Evolutionary conservation across 306 rosid genomes (phyloP).

Genomic region (Medicago lupulina): DNA sequence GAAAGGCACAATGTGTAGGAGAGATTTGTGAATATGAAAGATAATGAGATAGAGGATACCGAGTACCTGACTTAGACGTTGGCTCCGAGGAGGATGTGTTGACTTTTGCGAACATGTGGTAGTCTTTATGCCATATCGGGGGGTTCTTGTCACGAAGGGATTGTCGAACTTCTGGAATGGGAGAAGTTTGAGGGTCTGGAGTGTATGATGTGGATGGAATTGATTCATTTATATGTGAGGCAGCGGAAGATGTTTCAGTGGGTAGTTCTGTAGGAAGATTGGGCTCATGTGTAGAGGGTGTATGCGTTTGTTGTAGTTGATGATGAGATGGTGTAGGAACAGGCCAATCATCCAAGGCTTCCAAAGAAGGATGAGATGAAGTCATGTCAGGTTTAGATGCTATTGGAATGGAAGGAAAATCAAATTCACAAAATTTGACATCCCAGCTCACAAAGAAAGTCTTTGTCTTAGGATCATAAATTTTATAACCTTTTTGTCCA

Average conservation of each 20-base stretch:
- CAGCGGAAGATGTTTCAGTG: background rate
- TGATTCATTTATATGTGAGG: background rate
- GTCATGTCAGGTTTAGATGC: too few species aligned
- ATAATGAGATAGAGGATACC: background rate
- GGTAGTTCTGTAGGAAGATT: background rate
- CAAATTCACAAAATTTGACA: too few species aligned
- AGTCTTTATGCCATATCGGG: too few species aligned
- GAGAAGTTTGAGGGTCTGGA: background rate
- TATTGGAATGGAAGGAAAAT: too few species aligned
- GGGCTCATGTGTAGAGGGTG: background rate
- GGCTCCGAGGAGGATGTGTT: background rate
- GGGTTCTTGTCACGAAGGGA: too few species aligned
- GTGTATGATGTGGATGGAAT: background rate
- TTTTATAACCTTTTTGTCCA: too few species aligned
- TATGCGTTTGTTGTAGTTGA: background rate
- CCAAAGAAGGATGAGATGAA: too few species aligned
- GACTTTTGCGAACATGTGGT: too few species aligned
- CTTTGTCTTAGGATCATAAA: too few species aligned
- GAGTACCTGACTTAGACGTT: background rate
- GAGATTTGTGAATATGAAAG: constrained; percentile 6
- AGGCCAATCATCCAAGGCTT: too few species aligned
- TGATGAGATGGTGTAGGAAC: too few species aligned
- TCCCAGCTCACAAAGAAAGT: too few species aligned
- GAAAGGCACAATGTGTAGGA: background rate
- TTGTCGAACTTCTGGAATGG: background rate